Evolutionary conservation across 768 basidiomycete species (phyloP).

Genomic region (Rhizopogon roseolus): DNA sequence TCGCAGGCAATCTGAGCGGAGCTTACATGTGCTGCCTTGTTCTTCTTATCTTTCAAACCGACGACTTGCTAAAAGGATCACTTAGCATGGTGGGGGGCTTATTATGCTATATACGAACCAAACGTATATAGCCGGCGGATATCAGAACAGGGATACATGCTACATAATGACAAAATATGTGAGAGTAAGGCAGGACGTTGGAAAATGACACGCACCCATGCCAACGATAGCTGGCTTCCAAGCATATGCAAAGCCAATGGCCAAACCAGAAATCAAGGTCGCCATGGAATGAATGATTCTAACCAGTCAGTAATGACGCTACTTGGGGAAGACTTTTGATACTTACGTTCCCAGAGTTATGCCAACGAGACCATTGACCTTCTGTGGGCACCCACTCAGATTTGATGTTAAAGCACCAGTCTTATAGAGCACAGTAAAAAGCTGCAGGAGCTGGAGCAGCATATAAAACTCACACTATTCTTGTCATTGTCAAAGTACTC

Average conservation of each 20-base stretch:
- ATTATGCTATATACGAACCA: constrained; percentile 37
- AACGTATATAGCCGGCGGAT: constrained; percentile 76
- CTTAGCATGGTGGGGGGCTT: background rate
- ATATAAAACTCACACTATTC: constrained; percentile 18
- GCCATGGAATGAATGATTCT: constrained; percentile 74
- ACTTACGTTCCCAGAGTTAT: constrained; percentile 77
- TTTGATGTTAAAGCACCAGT: constrained; percentile 78
- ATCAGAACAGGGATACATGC: constrained; percentile 67
- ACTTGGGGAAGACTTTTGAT: background rate
- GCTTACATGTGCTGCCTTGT: constrained; percentile 71
- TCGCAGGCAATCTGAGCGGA: constrained; percentile 94
- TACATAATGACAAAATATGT: constrained; percentile 11
- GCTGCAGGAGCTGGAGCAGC: background rate
- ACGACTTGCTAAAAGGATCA: constrained; percentile 56
- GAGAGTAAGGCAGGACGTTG: background rate
- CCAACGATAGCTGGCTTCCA: constrained; percentile 81
- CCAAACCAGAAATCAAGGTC: constrained; percentile 63
- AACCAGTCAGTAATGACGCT: background rate
- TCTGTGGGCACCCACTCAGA: constrained; percentile 84
- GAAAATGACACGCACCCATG: constrained; percentile 45
- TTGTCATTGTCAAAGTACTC: constrained; percentile 41
- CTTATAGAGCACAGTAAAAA: constrained; percentile 24
- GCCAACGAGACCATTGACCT: constrained; percentile 84
- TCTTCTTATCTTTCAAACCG: constrained; percentile 78
- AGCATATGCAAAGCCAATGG: constrained; percentile 73